Evolutionary conservation across 441 rosid species (phyloP).

Genomic region (Populus hybrid): DNA sequence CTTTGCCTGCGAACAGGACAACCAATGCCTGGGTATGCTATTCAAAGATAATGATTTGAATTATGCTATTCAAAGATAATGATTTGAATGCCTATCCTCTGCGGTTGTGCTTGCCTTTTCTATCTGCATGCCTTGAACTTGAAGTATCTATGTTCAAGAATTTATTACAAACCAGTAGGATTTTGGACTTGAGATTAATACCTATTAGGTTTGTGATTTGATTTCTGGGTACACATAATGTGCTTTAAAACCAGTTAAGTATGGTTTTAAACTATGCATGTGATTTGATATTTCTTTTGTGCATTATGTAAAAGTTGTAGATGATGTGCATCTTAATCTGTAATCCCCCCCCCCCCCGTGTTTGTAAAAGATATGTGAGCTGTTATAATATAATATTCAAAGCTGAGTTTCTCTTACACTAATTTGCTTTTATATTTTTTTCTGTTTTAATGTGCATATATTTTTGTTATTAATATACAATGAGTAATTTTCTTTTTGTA

Average conservation of each 20-base stretch:
- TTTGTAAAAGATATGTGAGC: not conserved
- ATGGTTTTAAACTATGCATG: not conserved
- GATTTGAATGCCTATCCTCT: not conserved
- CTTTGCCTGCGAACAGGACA: not conserved
- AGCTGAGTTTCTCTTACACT: not conserved
- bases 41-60: no score
- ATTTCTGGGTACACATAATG: not conserved
- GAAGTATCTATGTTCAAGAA: not conserved
- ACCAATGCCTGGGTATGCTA: not conserved
- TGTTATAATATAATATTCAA: not conserved
- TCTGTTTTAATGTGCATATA: no score
- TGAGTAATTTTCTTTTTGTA: not conserved
- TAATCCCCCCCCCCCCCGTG: not conserved
- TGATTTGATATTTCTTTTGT: not conserved
- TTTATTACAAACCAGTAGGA: not conserved
- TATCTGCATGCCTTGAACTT: not conserved
- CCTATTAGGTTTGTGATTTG: not conserved
- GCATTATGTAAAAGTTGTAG: not conserved
- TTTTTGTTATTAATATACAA: no score
- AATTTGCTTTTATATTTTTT: not conserved
- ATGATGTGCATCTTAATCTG: not conserved
- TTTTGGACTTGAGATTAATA: not conserved
- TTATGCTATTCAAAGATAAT: not conserved
- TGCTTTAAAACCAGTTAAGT: not conserved
- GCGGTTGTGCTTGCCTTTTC: not conserved